Percentiles rank a stretch among this genome's conserved stretches.
phyloP scores from a whole-genome alignment of 192 early-diverging fungal species.

The Rhizoclosmatium sp. region DNA sequence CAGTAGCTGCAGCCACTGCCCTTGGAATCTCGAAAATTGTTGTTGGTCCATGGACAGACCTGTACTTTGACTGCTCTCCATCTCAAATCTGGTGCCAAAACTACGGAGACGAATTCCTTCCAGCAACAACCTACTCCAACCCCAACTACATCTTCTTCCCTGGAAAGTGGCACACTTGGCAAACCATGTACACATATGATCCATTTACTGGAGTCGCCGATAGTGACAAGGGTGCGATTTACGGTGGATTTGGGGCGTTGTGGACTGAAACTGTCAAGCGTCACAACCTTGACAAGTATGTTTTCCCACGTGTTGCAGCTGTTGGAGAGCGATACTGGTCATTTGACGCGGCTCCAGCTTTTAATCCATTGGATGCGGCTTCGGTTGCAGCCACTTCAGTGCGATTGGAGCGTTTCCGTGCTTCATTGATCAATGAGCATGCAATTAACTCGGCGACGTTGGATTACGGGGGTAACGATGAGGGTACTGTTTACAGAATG shows the following conservation, averaged over 20 bases:
- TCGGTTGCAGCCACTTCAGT: neutral
- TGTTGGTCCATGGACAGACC: neutral
- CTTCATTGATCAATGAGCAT: constrained; percentile 23
- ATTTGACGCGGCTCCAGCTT: neutral
- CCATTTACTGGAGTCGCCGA: constrained; percentile 27
- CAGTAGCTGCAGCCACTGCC: neutral
- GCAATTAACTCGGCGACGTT: constrained; percentile 16
- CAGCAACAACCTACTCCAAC: neutral
- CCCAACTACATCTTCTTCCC: neutral
- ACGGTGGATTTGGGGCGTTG: constrained; percentile 37
- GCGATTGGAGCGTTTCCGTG: constrained; percentile 19
- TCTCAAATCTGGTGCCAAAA: constrained; percentile 1
- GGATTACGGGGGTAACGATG: constrained; percentile 15
- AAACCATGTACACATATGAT: constrained; percentile 39
- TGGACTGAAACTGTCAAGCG: constrained; percentile 32
- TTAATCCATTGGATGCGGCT: neutral
- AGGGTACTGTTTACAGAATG: constrained; percentile 3
- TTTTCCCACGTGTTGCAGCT: constrained; percentile 27
- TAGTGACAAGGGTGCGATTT: neutral
- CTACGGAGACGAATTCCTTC: neutral
- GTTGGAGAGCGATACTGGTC: constrained; percentile 43
- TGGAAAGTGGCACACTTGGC: constrained; percentile 41
- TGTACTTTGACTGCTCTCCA: constrained; percentile 34
- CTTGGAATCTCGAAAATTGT: constrained; percentile 26
- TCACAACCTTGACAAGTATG: constrained; percentile 26